Base-by-base conservation (phyloP, 192 early-diverging fungal genomes). In the Entomortierella lignicola region DNA sequence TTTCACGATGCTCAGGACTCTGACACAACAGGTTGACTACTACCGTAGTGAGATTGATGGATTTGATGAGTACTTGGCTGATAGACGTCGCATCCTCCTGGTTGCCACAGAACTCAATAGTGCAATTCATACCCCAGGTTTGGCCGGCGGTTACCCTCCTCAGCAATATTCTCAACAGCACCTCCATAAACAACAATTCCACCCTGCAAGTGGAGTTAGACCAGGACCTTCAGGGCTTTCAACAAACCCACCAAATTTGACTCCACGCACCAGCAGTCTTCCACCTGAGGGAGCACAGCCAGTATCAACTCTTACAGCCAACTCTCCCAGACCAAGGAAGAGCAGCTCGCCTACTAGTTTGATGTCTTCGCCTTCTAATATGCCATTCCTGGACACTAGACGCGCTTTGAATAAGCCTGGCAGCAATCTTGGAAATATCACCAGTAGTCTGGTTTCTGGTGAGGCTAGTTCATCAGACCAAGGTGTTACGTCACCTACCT, bases 11-110 rank as follows among this genome's bases (percentile, higher is more conserved):
- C 69, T 93, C 30, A 73, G 83, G 47, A 88, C 87, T 5, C 68
- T 94, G 32, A 87, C 88, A 5, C 83, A 87, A 44, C 92, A 93
- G 77, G 85, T 93, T 37, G 89, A 88, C 50, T 87, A 87, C 54
- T 88, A 90, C 71, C 83, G 88, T 21, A 81, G 84, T 21, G 83
- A 85, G 41, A 82, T 91, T 39, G 83, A 82, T 55, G 77, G 67
- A 15, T 94, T 92, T 82, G 90, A 92, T 54, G 71, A 80, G 20
- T 71, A 81, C 25, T 68, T 93, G 32, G 71, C 83, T 51, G 82
- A 89, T 55, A 77, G 87, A 26, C 80, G 92, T 39, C 75, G 85
- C 63, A 72, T 81, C 21, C 79, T 93, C 44, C 86, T 91, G 37
- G 82, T 80, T 25, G 87, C 86, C 0, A 85, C 85, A 11, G 84